These are phyloP conservation scores for Echium plantagineum DNA, from an alignment of 257 asterid species.

Conservation along the genomic window DNA sequence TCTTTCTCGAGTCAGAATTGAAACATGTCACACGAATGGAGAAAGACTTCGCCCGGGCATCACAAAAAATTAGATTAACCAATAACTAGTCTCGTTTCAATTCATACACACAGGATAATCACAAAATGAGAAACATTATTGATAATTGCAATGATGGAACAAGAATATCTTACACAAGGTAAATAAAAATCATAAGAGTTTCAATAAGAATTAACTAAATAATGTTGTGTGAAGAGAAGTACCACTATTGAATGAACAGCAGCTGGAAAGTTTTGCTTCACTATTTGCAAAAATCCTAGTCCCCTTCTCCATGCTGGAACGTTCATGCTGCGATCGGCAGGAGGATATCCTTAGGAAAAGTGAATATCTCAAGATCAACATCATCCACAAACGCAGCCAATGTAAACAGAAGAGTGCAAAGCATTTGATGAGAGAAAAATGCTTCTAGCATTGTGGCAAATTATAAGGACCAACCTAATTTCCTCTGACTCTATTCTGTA, in stretches of 20 bases:
- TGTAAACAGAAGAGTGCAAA: constrained; percentile 14
- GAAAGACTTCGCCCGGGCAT: too few species aligned
- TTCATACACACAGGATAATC: too few species aligned
- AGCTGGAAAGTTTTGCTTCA: constrained; percentile 75
- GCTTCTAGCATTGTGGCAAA: neutral
- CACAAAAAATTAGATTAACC: too few species aligned
- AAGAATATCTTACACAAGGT: neutral
- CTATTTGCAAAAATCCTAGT: constrained; percentile 54
- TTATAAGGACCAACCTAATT: constrained; percentile 39
- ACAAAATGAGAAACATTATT: too few species aligned
- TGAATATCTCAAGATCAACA: constrained; percentile 79
- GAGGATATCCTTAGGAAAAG: constrained; percentile 98
- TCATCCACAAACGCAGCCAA: constrained; percentile 24
- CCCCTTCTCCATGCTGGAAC: constrained; percentile 91
- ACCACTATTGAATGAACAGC: constrained; percentile 93
- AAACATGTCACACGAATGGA: too few species aligned
- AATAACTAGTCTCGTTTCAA: too few species aligned
- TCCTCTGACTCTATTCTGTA: constrained; percentile 76
- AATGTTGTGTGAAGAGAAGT: constrained; percentile 10
- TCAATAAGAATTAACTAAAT: neutral
- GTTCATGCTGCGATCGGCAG: constrained; percentile 99
- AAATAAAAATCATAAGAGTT: neutral
- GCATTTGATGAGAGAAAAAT: neutral
- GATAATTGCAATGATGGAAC: neutral
- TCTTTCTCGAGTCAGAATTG: constrained; percentile 1